These are phyloP conservation scores for Aurinia saxatilis DNA, from an alignment of 345 rosid genomes.

Conservation along the genomic window DNA sequence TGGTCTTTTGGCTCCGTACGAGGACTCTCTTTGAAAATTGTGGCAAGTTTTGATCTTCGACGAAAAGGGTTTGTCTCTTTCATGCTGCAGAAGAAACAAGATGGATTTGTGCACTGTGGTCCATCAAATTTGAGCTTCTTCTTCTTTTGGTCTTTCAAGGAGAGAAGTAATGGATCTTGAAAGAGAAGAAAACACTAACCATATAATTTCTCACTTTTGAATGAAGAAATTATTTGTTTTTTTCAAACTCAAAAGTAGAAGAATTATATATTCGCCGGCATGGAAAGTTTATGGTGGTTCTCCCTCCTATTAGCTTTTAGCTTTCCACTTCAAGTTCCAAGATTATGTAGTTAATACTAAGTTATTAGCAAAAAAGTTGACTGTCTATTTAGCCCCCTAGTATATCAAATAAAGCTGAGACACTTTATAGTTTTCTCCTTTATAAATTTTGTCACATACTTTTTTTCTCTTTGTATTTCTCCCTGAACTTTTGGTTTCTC, in stretches of 20 bases:
- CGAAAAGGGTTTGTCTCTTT: slow-evolving; percentile 42
- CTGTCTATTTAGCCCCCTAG: no score
- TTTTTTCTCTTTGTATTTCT: no score
- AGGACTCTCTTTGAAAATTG: slow-evolving; percentile 57
- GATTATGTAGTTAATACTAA: slow-evolving; percentile 1
- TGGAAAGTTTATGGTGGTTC: slow-evolving; percentile 29
- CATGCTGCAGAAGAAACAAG: slow-evolving; percentile 72
- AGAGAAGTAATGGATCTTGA: slow-evolving; percentile 1
- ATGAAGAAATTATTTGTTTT: background rate
- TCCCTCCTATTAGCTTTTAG: slow-evolving; percentile 17
- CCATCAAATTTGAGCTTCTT: slow-evolving; percentile 23
- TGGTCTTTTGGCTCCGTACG: slow-evolving; percentile 46
- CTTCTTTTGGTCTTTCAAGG: slow-evolving; percentile 1
- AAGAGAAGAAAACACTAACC: slow-evolving; percentile 7
- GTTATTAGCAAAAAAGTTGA: no score
- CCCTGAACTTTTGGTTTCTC: no score
- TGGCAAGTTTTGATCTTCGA: slow-evolving; percentile 41
- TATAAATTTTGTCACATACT: no score
- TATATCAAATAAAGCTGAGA: no score
- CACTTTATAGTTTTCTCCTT: no score
- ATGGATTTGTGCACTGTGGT: slow-evolving; percentile 38
- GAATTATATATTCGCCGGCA: slow-evolving; percentile 17
- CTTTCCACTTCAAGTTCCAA: slow-evolving; percentile 32
- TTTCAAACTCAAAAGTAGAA: background rate
- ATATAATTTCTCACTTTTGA: slow-evolving; percentile 1